Percentiles rank a stretch among this genome's conserved stretches.
Conservation (phyloP, 1,284 basidiomycete genomes). For the Mycena citricolor region DNA sequence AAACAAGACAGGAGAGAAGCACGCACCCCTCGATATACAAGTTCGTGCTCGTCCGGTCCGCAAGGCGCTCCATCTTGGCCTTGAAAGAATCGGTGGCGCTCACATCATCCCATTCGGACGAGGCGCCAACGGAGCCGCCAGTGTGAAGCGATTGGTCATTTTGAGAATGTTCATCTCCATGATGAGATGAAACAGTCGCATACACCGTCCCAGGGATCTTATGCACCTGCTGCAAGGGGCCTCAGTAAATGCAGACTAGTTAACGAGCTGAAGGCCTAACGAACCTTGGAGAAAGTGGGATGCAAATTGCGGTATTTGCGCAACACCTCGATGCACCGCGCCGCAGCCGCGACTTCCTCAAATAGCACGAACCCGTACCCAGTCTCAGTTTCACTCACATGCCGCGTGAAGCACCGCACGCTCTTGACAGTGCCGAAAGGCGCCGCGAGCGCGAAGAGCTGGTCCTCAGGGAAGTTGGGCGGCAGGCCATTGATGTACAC, state of each 20-base stretch:
- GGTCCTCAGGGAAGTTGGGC: conserved; percentile 61
- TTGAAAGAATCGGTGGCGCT: conserved; percentile 62
- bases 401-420: conserved; percentile 63
- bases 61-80: conserved; percentile 65
- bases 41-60: conserved; percentile 64
- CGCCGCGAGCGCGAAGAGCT: conserved; percentile 53
- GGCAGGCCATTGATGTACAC: conserved; percentile 71
- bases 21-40: conserved; percentile 71
- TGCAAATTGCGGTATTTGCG: conserved; percentile 70
- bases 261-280: conserved; percentile 1
- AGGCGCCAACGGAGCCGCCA: too few relatives aligned
- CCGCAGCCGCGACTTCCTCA: conserved; percentile 59
- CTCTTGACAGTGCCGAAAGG: conserved; percentile 58
- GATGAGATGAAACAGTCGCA: too few relatives aligned
- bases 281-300: conserved; percentile 64
- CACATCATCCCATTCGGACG: too few relatives aligned
- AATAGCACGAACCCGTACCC: conserved; percentile 84
- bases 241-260: neutral
- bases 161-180: too few relatives aligned
- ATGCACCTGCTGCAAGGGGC: conserved; percentile 62
- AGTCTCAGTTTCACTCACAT: conserved; percentile 60
- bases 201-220: conserved; percentile 74
- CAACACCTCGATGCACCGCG: conserved; percentile 65
- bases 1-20: conserved; percentile 7
- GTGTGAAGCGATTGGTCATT: too few relatives aligned